phyloP scores from a whole-genome alignment of 208 protist species.

The Trypanosoma grayi region DNA sequence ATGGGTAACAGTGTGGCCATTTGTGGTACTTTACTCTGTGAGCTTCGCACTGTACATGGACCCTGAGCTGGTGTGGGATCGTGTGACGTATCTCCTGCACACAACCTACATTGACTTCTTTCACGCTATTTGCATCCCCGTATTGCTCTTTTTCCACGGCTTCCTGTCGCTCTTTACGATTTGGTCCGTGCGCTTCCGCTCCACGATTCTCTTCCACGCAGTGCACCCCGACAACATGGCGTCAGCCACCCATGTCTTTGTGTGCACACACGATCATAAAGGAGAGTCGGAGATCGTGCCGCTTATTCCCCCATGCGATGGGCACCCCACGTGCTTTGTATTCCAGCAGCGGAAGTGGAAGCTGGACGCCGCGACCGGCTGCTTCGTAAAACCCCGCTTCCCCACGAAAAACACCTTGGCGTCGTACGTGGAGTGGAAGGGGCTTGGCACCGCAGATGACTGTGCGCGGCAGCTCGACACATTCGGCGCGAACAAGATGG shows the following conservation, averaged over 20 bases:
- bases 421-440: slow-evolving; percentile 73
- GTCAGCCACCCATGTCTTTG: slow-evolving; percentile 68
- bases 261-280: slow-evolving; percentile 75
- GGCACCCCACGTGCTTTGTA: slow-evolving; percentile 69
- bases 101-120: slow-evolving; percentile 91
- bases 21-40: slow-evolving; percentile 67
- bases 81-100: slow-evolving; percentile 83
- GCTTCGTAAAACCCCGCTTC: slow-evolving; percentile 87
- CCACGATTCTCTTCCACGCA: slow-evolving; percentile 53
- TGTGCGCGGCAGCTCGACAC: slow-evolving; percentile 55
- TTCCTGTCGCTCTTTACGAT: slow-evolving; percentile 90
- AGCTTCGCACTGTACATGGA: slow-evolving; percentile 62
- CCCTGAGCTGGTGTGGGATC: slow-evolving; percentile 84
- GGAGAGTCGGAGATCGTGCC: slow-evolving; percentile 85
- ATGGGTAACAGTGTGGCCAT: slow-evolving; percentile 87
- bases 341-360: slow-evolving; percentile 93
- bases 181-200: slow-evolving; percentile 85
- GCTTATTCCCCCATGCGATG: slow-evolving; percentile 42
- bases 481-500: slow-evolving; percentile 89
- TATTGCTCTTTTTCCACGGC: slow-evolving; percentile 79
- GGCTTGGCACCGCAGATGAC: slow-evolving; percentile 49
- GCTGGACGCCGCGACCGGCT: slow-evolving; percentile 46
- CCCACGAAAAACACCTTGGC: slow-evolving; percentile 73
- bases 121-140: slow-evolving; percentile 78
- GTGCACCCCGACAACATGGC: slow-evolving; percentile 42